Conservation (phyloP, 768 basidiomycete species). For the Gloeophyllum trabeum region DNA sequence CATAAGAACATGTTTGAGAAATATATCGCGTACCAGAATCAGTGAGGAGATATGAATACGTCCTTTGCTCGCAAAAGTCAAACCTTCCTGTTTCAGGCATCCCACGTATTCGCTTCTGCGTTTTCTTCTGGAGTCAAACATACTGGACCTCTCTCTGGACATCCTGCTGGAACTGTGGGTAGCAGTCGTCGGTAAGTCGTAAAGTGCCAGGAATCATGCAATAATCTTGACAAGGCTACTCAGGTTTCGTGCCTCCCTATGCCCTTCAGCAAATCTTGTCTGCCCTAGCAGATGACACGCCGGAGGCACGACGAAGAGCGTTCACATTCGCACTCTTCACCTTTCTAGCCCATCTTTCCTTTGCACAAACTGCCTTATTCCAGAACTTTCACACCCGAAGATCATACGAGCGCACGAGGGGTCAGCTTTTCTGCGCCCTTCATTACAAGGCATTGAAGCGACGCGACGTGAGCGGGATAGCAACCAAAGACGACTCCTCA, state of each 20-base stretch:
- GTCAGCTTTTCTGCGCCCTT: constrained; percentile 58
- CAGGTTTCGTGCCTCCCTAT: constrained; percentile 59
- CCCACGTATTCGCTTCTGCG: constrained; percentile 46
- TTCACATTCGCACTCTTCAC: constrained; percentile 50
- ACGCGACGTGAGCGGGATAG: constrained; percentile 41
- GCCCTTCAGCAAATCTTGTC: constrained; percentile 50
- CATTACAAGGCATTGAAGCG: constrained; percentile 60
- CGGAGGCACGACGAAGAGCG: constrained; percentile 30
- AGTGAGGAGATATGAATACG: constrained; percentile 23
- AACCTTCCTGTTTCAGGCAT: constrained; percentile 21
- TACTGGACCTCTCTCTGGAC: constrained; percentile 55
- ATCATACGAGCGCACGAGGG: constrained; percentile 62
- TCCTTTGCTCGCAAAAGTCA: neutral
- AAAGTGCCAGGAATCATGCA: too few species aligned
- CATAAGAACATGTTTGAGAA: constrained; percentile 61
- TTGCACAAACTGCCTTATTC: constrained; percentile 55
- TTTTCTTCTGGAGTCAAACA: constrained; percentile 56
- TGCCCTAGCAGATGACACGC: constrained; percentile 29
- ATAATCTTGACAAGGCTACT: too few species aligned
- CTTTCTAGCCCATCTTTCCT: constrained; percentile 53
- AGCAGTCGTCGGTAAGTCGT: constrained; percentile 35
- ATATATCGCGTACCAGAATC: constrained; percentile 37
- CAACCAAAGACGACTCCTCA: constrained; percentile 20
- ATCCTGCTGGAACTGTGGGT: constrained; percentile 48
- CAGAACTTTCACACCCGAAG: constrained; percentile 57